A percentile compares a stretch with the other conserved stretches of the same genome.
These are phyloP conservation scores for Phytopythium vexans DNA, from an alignment of 352 stramenopile species.

Conservation along the genomic window DNA sequence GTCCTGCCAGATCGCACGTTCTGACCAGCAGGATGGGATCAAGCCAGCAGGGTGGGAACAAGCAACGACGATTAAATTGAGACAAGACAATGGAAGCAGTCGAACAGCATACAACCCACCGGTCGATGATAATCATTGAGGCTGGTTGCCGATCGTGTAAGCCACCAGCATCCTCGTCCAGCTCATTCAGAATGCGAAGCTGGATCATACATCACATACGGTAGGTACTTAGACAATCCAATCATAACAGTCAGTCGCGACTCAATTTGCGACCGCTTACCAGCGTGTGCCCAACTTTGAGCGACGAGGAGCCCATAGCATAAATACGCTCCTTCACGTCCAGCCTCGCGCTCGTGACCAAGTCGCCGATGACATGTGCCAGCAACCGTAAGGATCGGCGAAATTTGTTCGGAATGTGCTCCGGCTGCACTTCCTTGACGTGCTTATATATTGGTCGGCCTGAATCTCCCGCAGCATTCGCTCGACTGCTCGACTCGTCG, in stretches of 20 bases:
- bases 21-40: conserved; percentile 16
- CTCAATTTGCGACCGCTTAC: conserved; percentile 14
- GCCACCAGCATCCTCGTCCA: conserved; percentile 42
- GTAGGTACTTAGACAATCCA: too few relatives aligned
- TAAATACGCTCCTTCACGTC: conserved; percentile 74
- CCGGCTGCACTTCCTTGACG: conserved; percentile 61
- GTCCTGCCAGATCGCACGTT: conserved; percentile 59
- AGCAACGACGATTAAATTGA: not conserved
- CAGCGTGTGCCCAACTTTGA: conserved; percentile 81
- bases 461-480: not conserved
- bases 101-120: conserved; percentile 25
- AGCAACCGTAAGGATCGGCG: conserved; percentile 62
- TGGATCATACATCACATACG: too few relatives aligned
- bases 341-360: conserved; percentile 40
- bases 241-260: too few relatives aligned
- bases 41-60: not conserved
- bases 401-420: conserved; percentile 64
- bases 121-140: conserved; percentile 63
- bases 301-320: conserved; percentile 57
- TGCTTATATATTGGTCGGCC: conserved; percentile 30
- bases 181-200: conserved; percentile 56
- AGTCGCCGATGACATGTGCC: conserved; percentile 57
- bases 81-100: not conserved
- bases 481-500: too few relatives aligned
- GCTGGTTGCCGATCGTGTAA: conserved; percentile 46